Evolutionary conservation across 1,139 yeast species (phyloP), one percentile per base, ranked within the genome.

Genomic region (Pneumocystis jirovecii): DNA sequence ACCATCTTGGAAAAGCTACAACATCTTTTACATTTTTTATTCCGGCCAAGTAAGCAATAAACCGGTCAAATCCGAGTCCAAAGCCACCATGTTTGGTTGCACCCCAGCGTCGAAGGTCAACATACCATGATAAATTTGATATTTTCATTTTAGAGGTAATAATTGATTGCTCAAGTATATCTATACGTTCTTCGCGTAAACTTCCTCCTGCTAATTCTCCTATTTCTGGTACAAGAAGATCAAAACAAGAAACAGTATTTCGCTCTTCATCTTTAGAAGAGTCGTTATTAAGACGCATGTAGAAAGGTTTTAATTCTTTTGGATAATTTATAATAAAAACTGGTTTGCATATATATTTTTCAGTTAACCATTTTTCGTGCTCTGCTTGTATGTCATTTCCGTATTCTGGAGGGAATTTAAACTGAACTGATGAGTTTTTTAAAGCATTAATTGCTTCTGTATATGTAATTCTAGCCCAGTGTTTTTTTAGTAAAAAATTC

Each of bases 181-280:
- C 80, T 67, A 82, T 77, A 68, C 82, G 76, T 72, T 88, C 89
- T 71, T 93, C 96, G 75, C 99, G 87, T 68, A 95, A 71, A 1
- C 96, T 89, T 0, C 98, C 98, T 1, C 98, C 98, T 2, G 89
- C 85, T n/a, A 93, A 78, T 73, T 93, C 98, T n/a, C 98, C 98
- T 68, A 93, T 82, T 39, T 85, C 91, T 0, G 98, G 98, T 31
- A 91, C 82, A 6, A 93, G 77, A 65, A 93, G 79, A 73, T 95
- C 99, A 73, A 84, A 93, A 72, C 97, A 91, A 0, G 89, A 96
- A 2, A 89, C 97, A 0, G 96, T 90, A 2, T 80, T 78, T 15
- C 70, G 73, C 19, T 76, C 77, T 15, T 25, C 34, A 50, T 50
- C n/a, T 50, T 50, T 50, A 3, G 31, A 15, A 0, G 74, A 70